Evolutionary conservation across 441 rosid species (phyloP).

Genomic region (Capsella rubella): DNA sequence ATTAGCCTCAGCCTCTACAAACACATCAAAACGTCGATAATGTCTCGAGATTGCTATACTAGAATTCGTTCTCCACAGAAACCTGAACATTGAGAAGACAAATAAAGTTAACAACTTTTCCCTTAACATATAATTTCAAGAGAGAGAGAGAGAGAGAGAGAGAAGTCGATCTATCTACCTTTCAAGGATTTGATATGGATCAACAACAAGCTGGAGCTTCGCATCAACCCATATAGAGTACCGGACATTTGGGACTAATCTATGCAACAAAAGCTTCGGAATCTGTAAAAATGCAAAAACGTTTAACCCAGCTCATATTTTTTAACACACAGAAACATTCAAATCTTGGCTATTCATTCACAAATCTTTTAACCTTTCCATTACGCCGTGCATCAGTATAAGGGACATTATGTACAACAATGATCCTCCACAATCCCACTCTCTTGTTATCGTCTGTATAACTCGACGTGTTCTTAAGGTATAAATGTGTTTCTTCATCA

Average conservation of each 20-base stretch:
- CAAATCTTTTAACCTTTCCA: slow-evolving; percentile 64
- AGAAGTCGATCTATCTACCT: slow-evolving; percentile 51
- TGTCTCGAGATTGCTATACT: slow-evolving; percentile 86
- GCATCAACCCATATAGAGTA: slow-evolving; percentile 93
- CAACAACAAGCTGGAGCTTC: slow-evolving; percentile 83
- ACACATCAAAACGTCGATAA: slow-evolving; percentile 83
- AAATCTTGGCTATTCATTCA: neutral
- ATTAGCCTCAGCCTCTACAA: slow-evolving; percentile 87
- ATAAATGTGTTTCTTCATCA: slow-evolving; percentile 83
- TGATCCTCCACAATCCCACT: slow-evolving; percentile 81
- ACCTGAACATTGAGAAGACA: slow-evolving; percentile 48
- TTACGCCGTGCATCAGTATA: slow-evolving; percentile 81
- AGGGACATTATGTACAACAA: slow-evolving; percentile 73
- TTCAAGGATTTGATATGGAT: slow-evolving; percentile 90
- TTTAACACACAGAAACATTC: neutral
- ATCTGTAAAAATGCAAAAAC: slow-evolving; percentile 56
- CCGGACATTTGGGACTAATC: slow-evolving; percentile 74
- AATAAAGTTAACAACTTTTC: neutral
- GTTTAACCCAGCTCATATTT: slow-evolving; percentile 23
- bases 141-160: slow-evolving; percentile 10
- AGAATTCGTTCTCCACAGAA: slow-evolving; percentile 80
- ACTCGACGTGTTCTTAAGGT: slow-evolving; percentile 60
- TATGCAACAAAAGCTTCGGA: slow-evolving; percentile 86
- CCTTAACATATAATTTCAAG: neutral
- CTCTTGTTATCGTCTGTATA: slow-evolving; percentile 55